Evolutionary conservation across 108 stramenopile species (phyloP).

Genomic region (Cyclotella cryptica): DNA sequence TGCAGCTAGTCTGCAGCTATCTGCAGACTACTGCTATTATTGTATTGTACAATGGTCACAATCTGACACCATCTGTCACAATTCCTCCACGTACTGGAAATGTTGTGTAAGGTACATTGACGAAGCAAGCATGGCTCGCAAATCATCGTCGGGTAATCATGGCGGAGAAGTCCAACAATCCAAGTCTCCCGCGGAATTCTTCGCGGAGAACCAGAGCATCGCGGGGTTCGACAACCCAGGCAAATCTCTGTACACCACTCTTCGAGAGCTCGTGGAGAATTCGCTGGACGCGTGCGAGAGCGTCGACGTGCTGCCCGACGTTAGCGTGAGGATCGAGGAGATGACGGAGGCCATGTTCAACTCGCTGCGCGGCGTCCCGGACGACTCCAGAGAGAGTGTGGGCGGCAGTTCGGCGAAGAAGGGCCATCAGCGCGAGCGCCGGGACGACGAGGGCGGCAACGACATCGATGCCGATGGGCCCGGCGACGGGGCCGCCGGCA

Average conservation of each 20-base stretch:
- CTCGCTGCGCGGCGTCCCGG: slow-evolving; percentile 66
- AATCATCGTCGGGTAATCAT: neutral
- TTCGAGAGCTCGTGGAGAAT: slow-evolving; percentile 96
- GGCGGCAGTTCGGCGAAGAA: slow-evolving; percentile 34
- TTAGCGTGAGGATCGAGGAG: slow-evolving; percentile 84
- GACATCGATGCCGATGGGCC: neutral
- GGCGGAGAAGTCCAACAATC: slow-evolving; percentile 78
- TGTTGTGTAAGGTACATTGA: too few relatives aligned
- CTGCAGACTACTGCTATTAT: too few relatives aligned
- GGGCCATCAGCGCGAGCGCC: slow-evolving; percentile 8
- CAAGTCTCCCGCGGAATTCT: slow-evolving; percentile 95
- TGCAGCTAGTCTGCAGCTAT: too few relatives aligned
- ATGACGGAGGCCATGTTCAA: slow-evolving; percentile 90
- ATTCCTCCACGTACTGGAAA: too few relatives aligned
- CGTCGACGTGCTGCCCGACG: slow-evolving; percentile 83
- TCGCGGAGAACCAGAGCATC: slow-evolving; percentile 97
- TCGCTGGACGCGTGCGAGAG: slow-evolving; percentile 94
- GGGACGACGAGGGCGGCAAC: neutral
- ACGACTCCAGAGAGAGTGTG: slow-evolving; percentile 8
- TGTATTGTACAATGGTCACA: too few relatives aligned
- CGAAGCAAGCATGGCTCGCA: too few relatives aligned
- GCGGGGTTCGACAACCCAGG: slow-evolving; percentile 97
- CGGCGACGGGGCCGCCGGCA: neutral
- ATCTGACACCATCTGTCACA: too few relatives aligned
- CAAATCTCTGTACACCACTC: slow-evolving; percentile 94